These are phyloP conservation scores for Aethionema arabicum DNA, from an alignment of 345 rosid genomes.

Conservation along the genomic window DNA sequence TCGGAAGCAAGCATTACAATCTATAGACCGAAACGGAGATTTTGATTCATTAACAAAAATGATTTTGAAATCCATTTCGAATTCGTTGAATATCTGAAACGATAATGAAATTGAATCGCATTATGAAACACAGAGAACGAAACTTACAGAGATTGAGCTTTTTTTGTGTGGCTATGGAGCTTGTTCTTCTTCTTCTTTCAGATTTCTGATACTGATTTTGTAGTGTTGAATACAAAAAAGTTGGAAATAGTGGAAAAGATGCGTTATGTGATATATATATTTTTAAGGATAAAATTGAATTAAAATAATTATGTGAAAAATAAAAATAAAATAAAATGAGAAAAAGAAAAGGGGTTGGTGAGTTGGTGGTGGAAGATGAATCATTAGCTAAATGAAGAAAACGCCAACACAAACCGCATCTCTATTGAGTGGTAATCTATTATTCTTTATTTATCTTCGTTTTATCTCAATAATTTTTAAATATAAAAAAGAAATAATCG, in stretches of 20 bases:
- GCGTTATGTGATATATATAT: slow-evolving; percentile 19
- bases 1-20: too few relatives aligned
- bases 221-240: slow-evolving; percentile 22
- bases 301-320: not conserved
- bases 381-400: slow-evolving; percentile 44
- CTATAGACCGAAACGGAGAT: too few relatives aligned
- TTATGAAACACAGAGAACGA: not conserved
- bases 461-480: not conserved
- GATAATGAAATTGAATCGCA: too few relatives aligned
- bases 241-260: slow-evolving; percentile 25
- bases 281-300: slow-evolving; percentile 4
- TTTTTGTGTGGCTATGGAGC: slow-evolving; percentile 20
- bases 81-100: too few relatives aligned
- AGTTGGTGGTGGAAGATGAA: slow-evolving; percentile 49
- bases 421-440: slow-evolving; percentile 58
- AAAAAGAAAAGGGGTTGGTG: slow-evolving; percentile 41
- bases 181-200: slow-evolving; percentile 24
- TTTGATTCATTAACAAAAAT: too few relatives aligned
- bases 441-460: slow-evolving; percentile 32
- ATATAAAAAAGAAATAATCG: not conserved
- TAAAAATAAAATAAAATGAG: not conserved
- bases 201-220: slow-evolving; percentile 32
- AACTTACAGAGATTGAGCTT: slow-evolving; percentile 38
- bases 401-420: slow-evolving; percentile 67
- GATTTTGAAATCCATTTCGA: too few relatives aligned